Evolutionary conservation across 306 rosid species (phyloP).

Genomic region (Hylodesmum podocarpum): DNA sequence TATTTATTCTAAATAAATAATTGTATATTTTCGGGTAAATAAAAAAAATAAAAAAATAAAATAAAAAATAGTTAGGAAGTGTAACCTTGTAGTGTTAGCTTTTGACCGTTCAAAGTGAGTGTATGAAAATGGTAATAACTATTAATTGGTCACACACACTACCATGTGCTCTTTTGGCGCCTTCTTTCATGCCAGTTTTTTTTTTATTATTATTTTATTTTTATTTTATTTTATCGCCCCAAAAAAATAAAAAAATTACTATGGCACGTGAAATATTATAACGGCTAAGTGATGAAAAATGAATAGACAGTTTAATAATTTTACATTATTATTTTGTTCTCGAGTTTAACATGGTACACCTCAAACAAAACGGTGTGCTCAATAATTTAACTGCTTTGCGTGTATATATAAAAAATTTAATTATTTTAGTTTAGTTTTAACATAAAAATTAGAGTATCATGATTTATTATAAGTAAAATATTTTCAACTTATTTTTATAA

Average conservation of each 20-base stretch:
- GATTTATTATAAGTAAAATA: too few species aligned
- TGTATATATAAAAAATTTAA: background rate
- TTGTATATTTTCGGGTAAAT: background rate
- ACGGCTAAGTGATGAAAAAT: background rate
- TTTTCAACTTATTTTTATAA: too few species aligned
- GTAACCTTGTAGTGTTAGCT: constrained; percentile 29
- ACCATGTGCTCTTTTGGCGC: constrained; percentile 1
- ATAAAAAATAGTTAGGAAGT: too few species aligned
- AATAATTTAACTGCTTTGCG: background rate
- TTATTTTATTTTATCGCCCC: background rate
- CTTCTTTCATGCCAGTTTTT: background rate
- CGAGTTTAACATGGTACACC: background rate
- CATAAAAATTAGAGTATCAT: too few species aligned
- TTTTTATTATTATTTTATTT: background rate
- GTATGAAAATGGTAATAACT: constrained; percentile 13
- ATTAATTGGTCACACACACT: background rate
- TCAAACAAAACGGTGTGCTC: background rate
- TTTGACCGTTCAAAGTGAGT: constrained; percentile 57
- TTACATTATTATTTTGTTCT: background rate
- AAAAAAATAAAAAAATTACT: background rate
- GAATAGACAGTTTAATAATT: background rate
- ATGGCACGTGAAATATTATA: background rate
- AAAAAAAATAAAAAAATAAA: constrained; percentile 8
- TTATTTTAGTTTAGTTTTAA: too few species aligned
- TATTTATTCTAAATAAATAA: background rate